Conservation (phyloP, 352 stramenopile genomes). For the Globisporangium paroecandrum region DNA sequence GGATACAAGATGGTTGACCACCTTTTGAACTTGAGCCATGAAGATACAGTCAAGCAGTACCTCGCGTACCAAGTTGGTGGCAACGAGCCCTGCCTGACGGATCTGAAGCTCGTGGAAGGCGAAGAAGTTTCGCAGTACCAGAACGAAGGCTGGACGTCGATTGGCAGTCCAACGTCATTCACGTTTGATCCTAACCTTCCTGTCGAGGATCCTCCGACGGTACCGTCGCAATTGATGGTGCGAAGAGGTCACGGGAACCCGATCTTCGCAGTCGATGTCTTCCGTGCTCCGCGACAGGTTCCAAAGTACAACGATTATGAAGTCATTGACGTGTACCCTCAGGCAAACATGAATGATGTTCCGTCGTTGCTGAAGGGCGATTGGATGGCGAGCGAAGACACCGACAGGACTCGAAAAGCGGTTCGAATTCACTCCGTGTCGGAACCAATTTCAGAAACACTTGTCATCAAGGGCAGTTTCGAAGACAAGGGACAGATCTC, state of each 20-base stretch:
- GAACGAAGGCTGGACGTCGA: conserved; percentile 63
- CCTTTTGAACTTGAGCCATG: conserved; percentile 63
- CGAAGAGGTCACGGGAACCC: conserved; percentile 80
- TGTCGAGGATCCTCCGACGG: neutral
- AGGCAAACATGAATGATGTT: conserved; percentile 10
- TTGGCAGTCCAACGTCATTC: conserved; percentile 52
- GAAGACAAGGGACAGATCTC: conserved; percentile 72
- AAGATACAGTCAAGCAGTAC: conserved; percentile 74
- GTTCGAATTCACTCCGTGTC: conserved; percentile 67
- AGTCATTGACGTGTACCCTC: conserved; percentile 67
- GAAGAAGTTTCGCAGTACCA: conserved; percentile 40
- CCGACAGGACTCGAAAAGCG: conserved; percentile 58
- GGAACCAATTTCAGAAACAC: conserved; percentile 39
- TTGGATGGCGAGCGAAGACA: conserved; percentile 76
- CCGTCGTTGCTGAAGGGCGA: conserved; percentile 43
- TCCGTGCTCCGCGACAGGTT: conserved; percentile 76
- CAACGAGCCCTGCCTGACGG: conserved; percentile 77
- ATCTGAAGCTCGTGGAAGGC: conserved; percentile 60
- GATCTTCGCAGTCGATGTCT: conserved; percentile 86
- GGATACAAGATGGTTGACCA: conserved; percentile 84
- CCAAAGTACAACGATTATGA: conserved; percentile 89
- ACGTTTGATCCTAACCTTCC: conserved; percentile 18
- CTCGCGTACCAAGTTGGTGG: conserved; percentile 79
- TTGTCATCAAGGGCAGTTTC: conserved; percentile 61
- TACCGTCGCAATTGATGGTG: conserved; percentile 58